A percentile compares a stretch with the other conserved stretches of the same genome.
These are phyloP conservation scores for Fusarium drepaniforme DNA, from an alignment of 2,329 filamentous ascomycete genomes.

Conservation along the genomic window DNA sequence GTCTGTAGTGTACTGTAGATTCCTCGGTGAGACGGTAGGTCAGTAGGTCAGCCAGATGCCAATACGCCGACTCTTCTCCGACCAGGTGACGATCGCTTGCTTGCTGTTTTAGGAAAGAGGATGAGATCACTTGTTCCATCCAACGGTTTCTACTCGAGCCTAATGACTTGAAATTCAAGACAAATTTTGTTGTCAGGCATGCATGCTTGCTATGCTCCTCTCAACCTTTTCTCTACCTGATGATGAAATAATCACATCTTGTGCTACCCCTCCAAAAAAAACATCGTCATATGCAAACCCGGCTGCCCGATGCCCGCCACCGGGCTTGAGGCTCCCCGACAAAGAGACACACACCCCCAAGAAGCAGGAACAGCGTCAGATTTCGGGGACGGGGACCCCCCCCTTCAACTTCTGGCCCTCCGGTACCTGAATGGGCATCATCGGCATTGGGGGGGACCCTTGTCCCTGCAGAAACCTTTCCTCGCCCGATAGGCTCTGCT, in stretches of 20 bases:
- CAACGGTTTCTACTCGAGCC: neutral
- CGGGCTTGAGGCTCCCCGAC: slow-evolving; percentile 9
- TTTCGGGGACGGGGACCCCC: neutral
- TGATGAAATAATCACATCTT: neutral
- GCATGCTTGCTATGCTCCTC: neutral
- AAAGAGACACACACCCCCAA: neutral
- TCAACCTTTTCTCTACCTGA: neutral
- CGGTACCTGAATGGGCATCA: slow-evolving; percentile 24
- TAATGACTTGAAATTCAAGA: neutral
- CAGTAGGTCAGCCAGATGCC: slow-evolving; percentile 16
- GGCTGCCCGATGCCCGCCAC: slow-evolving; percentile 7
- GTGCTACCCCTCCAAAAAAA: neutral
- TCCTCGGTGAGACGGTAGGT: slow-evolving; percentile 32
- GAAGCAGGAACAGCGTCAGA: slow-evolving; percentile 5
- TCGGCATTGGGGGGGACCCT: slow-evolving; percentile 32
- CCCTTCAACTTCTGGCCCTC: neutral
- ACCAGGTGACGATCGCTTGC: neutral
- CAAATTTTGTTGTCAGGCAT: neutral
- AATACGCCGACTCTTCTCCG: slow-evolving; percentile 35
- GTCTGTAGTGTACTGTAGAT: neutral
- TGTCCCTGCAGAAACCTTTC: slow-evolving; percentile 23
- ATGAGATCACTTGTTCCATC: neutral
- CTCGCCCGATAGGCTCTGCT: slow-evolving; percentile 40
- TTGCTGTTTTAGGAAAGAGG: slow-evolving; percentile 30
- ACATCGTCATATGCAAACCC: neutral